A percentile compares a stretch with the other conserved stretches of the same genome.
Evolutionary conservation across 352 stramenopile genomes (phyloP).

Genomic region (Elongisporangium senticosum): DNA sequence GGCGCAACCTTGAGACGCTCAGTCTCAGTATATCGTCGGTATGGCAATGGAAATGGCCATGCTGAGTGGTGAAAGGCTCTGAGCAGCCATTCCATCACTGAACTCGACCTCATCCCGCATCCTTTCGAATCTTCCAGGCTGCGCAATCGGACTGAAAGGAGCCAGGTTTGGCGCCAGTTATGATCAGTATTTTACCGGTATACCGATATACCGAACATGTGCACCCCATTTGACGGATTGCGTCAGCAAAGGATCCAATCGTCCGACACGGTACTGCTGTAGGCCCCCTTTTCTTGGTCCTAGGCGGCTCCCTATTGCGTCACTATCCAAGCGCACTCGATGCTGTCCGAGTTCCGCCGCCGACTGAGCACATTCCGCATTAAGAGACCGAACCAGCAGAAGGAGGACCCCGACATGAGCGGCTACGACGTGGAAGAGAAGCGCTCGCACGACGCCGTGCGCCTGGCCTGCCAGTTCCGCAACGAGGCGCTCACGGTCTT

Average conservation of each 20-base stretch:
- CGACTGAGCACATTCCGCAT: slow-evolving; percentile 30
- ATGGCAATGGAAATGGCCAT: not conserved
- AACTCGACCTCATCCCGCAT: not conserved
- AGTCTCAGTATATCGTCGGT: not conserved
- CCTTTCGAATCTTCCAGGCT: no score
- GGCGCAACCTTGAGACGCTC: not conserved
- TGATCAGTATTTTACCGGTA: not conserved
- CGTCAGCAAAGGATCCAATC: not conserved
- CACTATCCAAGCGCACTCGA: slow-evolving; percentile 6
- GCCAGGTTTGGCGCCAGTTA: not conserved
- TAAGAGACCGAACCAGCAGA: slow-evolving; percentile 17
- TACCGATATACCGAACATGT: not conserved
- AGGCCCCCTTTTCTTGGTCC: not conserved
- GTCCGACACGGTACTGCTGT: not conserved
- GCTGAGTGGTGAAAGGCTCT: not conserved
- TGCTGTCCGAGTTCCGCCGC: slow-evolving; percentile 39
- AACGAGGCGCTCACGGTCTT: slow-evolving; percentile 72
- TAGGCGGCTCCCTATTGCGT: not conserved
- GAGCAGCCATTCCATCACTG: not conserved
- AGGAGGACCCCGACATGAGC: slow-evolving; percentile 1
- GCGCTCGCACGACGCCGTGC: slow-evolving; percentile 35
- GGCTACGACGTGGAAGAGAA: slow-evolving; percentile 7
- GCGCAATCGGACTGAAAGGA: not conserved
- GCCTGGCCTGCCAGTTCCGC: slow-evolving; percentile 64
- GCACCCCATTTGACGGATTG: not conserved